phyloP scores from a whole-genome alignment of 257 asterid species.

The Jacaranda mimosifolia region DNA sequence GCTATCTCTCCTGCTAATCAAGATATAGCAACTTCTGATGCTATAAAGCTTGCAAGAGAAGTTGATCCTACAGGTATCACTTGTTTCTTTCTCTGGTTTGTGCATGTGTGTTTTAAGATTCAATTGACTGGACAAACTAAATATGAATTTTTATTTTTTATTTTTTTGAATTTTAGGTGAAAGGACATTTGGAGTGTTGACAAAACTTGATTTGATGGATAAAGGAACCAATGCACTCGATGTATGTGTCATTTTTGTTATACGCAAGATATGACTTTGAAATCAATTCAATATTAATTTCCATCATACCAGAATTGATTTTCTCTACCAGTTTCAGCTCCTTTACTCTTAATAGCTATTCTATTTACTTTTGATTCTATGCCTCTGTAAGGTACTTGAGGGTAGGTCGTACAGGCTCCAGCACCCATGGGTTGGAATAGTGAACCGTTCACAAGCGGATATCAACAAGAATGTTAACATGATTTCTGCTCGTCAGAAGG shows the following conservation, averaged over 20 bases:
- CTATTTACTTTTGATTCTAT: slow-evolving; percentile 34
- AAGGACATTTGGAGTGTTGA: slow-evolving; percentile 93
- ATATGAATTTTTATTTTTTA: neutral
- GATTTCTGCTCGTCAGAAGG: slow-evolving; percentile 85
- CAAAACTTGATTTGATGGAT: slow-evolving; percentile 98
- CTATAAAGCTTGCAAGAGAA: slow-evolving; percentile 97
- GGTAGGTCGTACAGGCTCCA: slow-evolving; percentile 91
- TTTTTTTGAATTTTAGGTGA: slow-evolving; percentile 62
- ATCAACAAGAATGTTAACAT: slow-evolving; percentile 92
- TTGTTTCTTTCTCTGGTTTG: slow-evolving; percentile 23
- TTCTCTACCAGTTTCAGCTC: slow-evolving; percentile 21
- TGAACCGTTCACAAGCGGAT: slow-evolving; percentile 98
- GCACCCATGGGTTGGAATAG: slow-evolving; percentile 99
- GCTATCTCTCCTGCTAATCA: slow-evolving; percentile 99
- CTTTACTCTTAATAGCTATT: slow-evolving; percentile 1
- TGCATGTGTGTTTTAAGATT: slow-evolving; percentile 3
- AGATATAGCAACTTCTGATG: slow-evolving; percentile 99
- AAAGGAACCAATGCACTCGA: slow-evolving; percentile 94
- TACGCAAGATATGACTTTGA: slow-evolving; percentile 21
- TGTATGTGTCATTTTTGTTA: slow-evolving; percentile 54
- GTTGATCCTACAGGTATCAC: slow-evolving; percentile 90
- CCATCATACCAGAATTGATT: slow-evolving; percentile 28
- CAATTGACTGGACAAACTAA: slow-evolving; percentile 13
- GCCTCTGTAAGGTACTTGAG: slow-evolving; percentile 79
- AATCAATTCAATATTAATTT: slow-evolving; percentile 22